phyloP scores from a whole-genome alignment of 148 eudicot species.

The Talinum fruticosum region DNA sequence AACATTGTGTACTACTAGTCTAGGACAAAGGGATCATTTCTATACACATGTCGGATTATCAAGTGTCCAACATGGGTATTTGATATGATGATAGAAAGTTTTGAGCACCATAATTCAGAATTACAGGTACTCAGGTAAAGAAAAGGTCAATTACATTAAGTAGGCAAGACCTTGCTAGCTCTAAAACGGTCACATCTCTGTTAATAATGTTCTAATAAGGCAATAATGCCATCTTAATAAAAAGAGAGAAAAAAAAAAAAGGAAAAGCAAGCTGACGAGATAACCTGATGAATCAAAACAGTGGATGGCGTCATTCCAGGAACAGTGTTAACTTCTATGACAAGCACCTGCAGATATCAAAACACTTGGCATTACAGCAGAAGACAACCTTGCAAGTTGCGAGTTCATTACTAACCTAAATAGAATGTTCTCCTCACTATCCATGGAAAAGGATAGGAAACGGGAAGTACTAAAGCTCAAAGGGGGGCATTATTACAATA shows the following conservation, averaged over 20 bases:
- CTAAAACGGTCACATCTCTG: background rate
- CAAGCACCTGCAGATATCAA: slow-evolving; percentile 54
- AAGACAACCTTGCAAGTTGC: background rate
- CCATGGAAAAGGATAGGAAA: background rate
- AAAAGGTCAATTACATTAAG: background rate
- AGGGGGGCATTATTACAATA: background rate
- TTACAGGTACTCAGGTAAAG: background rate
- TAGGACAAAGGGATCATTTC: background rate
- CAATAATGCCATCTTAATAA: background rate
- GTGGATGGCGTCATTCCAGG: slow-evolving; percentile 99
- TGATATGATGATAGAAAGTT: background rate
- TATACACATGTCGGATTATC: background rate
- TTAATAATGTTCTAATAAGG: background rate
- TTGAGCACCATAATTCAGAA: background rate
- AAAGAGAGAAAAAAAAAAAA: background rate
- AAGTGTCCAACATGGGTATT: background rate
- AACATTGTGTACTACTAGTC: background rate
- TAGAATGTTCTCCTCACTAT: background rate
- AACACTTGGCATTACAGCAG: background rate
- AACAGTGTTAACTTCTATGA: slow-evolving; percentile 89
- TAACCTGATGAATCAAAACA: slow-evolving; percentile 91
- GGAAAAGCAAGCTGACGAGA: background rate
- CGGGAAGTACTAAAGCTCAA: background rate
- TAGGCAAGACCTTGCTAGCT: background rate
- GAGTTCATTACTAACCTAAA: background rate